Conservation (phyloP, 257 asterid genomes). For the Petrea volubilis region DNA sequence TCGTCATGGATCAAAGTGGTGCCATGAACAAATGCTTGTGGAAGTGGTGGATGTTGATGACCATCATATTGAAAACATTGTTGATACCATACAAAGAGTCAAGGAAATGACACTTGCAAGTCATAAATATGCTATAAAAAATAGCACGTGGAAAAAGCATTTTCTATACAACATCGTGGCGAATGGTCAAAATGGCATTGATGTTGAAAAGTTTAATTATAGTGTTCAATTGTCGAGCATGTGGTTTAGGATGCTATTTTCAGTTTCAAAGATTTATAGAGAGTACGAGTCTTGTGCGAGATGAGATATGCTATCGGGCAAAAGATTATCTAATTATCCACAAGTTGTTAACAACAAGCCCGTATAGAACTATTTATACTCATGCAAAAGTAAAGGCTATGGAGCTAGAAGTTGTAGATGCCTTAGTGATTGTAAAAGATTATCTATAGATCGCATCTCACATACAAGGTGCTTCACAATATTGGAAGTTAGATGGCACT, state of each 20-base stretch:
- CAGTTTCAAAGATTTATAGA: conserved; percentile 88
- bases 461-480: conserved; percentile 76
- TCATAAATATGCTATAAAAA: conserved; percentile 44
- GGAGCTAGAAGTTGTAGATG: conserved; percentile 88
- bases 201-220: conserved; percentile 98
- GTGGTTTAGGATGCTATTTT: conserved; percentile 90
- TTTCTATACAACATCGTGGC: conserved; percentile 94
- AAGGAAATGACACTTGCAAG: conserved; percentile 94
- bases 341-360: no score
- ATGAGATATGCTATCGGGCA: conserved; percentile 90
- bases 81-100: conserved; percentile 50
- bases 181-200: conserved; percentile 94
- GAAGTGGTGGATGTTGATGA: conserved; percentile 79
- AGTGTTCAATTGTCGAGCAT: conserved; percentile 83
- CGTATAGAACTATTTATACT: no score
- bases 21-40: conserved; percentile 87
- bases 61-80: conserved; percentile 73
- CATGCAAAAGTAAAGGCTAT: no score
- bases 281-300: conserved; percentile 86
- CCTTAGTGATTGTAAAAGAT: conserved; percentile 75
- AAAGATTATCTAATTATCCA: no score
- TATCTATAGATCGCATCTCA: conserved; percentile 71
- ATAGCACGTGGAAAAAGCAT: conserved; percentile 65
- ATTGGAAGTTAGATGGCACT: conserved; percentile 95
- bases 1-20: no score